phyloP scores from a whole-genome alignment of 1,139 yeast species.

The Scheffersomyces cryptocercus region DNA sequence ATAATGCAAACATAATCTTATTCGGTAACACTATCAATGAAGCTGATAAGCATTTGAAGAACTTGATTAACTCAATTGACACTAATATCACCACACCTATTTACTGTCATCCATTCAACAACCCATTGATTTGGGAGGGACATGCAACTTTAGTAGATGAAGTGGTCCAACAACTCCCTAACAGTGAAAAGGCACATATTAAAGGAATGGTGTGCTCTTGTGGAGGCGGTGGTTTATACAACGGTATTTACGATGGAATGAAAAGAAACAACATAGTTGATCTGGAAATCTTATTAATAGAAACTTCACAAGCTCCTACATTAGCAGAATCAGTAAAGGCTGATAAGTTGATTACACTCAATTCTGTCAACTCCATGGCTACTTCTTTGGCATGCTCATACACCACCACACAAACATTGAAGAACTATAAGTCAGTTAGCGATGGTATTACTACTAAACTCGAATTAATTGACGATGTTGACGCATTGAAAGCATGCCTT shows the following conservation, averaged over 20 bases:
- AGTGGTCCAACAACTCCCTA: conserved; percentile 28
- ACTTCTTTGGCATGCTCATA: conserved; percentile 62
- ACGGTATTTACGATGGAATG: conserved; percentile 62
- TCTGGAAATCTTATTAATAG: conserved; percentile 31
- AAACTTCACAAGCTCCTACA: conserved; percentile 63
- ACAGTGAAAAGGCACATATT: conserved; percentile 29
- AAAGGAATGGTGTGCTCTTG: conserved; percentile 66
- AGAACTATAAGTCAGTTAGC: conserved; percentile 31
- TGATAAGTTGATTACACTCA: conserved; percentile 44
- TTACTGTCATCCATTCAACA: conserved; percentile 72
- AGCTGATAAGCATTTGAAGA: conserved; percentile 56
- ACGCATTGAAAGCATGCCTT: conserved; percentile 54
- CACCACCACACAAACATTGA: conserved; percentile 49
- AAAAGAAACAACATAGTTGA: conserved; percentile 32
- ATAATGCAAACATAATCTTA: conserved; percentile 56
- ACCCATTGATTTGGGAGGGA: conserved; percentile 68
- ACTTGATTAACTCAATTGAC: conserved; percentile 15
- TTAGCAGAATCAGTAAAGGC: conserved; percentile 50
- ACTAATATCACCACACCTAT: conserved; percentile 32
- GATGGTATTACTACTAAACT: conserved; percentile 39
- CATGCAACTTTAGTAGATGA: conserved; percentile 64
- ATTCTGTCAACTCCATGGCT: conserved; percentile 55
- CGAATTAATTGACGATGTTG: conserved; percentile 53
- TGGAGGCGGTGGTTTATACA: conserved; percentile 76
- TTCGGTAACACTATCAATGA: conserved; percentile 65